phyloP scores from a whole-genome alignment of 164 flowering plant species.

The Tetrastigma voinierianum region DNA sequence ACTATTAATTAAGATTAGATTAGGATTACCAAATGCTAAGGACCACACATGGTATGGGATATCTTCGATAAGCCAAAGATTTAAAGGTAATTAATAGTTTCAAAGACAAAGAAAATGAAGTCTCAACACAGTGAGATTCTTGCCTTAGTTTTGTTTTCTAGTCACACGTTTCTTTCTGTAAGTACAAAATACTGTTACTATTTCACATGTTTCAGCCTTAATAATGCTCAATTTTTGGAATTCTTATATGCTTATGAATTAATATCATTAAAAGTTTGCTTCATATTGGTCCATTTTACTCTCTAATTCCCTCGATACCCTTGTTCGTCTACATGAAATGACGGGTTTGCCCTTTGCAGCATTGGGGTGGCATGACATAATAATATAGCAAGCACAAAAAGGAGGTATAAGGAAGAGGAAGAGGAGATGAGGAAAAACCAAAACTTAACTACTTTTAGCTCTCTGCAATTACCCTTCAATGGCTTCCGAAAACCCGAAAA shows the following conservation, averaged over 20 bases:
- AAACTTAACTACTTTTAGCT: too few relatives aligned
- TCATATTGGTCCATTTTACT: too few relatives aligned
- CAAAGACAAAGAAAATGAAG: not conserved
- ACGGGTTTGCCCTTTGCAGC: too few relatives aligned
- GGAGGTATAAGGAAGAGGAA: too few relatives aligned
- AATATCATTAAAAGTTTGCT: not conserved
- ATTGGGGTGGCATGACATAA: too few relatives aligned
- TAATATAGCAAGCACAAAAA: too few relatives aligned
- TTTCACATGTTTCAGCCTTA: not conserved
- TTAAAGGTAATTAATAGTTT: not conserved
- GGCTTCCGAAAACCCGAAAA: not conserved
- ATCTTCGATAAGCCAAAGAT: not conserved
- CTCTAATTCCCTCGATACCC: too few relatives aligned
- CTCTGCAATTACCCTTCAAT: too few relatives aligned
- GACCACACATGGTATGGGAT: not conserved
- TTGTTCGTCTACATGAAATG: too few relatives aligned
- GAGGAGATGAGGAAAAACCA: too few relatives aligned
- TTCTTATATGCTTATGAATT: not conserved
- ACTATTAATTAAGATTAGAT: not conserved
- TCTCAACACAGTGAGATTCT: not conserved
- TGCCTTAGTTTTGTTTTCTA: not conserved
- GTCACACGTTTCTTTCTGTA: not conserved
- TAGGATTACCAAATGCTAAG: not conserved
- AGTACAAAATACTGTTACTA: not conserved
- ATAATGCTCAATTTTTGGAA: not conserved